A percentile compares a stretch with the other conserved stretches of the same genome.
Conservation (phyloP, 805 yeast genomes). For the Torulaspora microellipsoides region DNA sequence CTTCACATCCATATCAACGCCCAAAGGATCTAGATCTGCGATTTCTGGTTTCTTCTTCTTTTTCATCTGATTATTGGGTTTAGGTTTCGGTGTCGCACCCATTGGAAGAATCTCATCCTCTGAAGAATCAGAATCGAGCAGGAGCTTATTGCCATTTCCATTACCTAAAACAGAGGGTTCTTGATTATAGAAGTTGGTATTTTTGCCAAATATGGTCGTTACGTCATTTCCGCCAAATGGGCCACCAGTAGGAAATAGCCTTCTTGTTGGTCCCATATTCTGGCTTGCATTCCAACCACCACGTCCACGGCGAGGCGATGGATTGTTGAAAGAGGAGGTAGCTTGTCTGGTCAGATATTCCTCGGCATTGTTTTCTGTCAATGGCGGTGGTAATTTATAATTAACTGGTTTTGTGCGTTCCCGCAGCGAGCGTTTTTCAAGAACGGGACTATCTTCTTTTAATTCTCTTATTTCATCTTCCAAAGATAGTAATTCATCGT, state of each 20-base stretch:
- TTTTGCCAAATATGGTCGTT: constrained; percentile 71
- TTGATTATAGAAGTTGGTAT: constrained; percentile 40
- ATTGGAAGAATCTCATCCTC: constrained; percentile 55
- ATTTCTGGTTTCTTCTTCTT: constrained; percentile 52
- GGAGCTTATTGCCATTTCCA: constrained; percentile 25
- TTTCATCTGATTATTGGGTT: constrained; percentile 34
- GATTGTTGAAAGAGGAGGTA: constrained; percentile 14
- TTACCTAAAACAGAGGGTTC: constrained; percentile 22
- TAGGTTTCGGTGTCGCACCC: constrained; percentile 38
- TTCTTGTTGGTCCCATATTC: constrained; percentile 48
- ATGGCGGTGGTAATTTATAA: constrained; percentile 81
- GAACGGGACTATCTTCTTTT: constrained; percentile 54
- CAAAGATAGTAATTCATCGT: constrained; percentile 36
- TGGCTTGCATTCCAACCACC: constrained; percentile 38
- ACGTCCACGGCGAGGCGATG: constrained; percentile 37
- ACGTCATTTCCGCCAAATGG: constrained; percentile 98
- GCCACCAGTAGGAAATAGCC: constrained; percentile 89
- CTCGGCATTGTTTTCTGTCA: constrained; percentile 38
- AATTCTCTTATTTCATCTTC: constrained; percentile 65
- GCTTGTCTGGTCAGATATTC: constrained; percentile 29
- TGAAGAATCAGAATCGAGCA: constrained; percentile 54
- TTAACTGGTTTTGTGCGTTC: constrained; percentile 71
- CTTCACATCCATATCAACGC: constrained; percentile 80
- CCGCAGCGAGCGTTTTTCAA: constrained; percentile 50
- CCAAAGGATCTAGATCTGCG: constrained; percentile 92